A percentile compares a stretch with the other conserved stretches of the same genome.
Evolutionary conservation across 2,329 filamentous ascomycete genomes (phyloP).

Genomic region (Trichoderma koningii): DNA sequence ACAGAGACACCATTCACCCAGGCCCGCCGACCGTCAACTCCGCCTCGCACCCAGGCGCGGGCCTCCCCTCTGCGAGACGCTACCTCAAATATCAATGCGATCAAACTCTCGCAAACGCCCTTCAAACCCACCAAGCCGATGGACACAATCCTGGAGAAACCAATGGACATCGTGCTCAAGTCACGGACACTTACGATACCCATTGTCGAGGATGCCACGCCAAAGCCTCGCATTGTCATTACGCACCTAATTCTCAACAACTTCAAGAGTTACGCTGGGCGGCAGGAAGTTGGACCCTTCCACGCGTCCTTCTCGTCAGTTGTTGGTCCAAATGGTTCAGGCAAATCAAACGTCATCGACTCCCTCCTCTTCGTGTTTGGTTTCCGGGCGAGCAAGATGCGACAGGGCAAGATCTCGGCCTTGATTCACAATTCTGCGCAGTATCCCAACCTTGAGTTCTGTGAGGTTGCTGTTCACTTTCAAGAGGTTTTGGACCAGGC

Average conservation of each 20-base stretch:
- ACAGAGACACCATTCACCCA: constrained; percentile 8
- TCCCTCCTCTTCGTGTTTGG: constrained; percentile 98
- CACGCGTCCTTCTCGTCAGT: constrained; percentile 97
- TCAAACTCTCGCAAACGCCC: constrained; percentile 40
- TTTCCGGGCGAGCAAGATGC: constrained; percentile 98
- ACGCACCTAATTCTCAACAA: constrained; percentile 90
- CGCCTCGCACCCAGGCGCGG: constrained; percentile 54
- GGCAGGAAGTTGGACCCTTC: constrained; percentile 94
- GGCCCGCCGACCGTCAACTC: constrained; percentile 58
- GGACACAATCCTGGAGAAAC: constrained; percentile 78
- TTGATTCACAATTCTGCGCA: constrained; percentile 95
- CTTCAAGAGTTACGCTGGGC: constrained; percentile 98
- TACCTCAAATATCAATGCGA: constrained; percentile 64
- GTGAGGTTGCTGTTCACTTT: constrained; percentile 96
- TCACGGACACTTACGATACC: constrained; percentile 70
- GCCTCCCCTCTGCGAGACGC: constrained; percentile 71
- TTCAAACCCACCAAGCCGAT: constrained; percentile 74
- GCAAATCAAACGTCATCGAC: constrained; percentile 98
- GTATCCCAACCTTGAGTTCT: constrained; percentile 80
- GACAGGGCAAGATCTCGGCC: constrained; percentile 96
- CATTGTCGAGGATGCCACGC: constrained; percentile 71
- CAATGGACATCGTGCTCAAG: constrained; percentile 92
- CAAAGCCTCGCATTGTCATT: constrained; percentile 87
- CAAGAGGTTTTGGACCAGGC: constrained; percentile 88
- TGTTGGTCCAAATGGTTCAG: constrained; percentile 95